Evolutionary conservation across 495 filamentous ascomycete species (phyloP).

Genomic region (Penicillium canariense): DNA sequence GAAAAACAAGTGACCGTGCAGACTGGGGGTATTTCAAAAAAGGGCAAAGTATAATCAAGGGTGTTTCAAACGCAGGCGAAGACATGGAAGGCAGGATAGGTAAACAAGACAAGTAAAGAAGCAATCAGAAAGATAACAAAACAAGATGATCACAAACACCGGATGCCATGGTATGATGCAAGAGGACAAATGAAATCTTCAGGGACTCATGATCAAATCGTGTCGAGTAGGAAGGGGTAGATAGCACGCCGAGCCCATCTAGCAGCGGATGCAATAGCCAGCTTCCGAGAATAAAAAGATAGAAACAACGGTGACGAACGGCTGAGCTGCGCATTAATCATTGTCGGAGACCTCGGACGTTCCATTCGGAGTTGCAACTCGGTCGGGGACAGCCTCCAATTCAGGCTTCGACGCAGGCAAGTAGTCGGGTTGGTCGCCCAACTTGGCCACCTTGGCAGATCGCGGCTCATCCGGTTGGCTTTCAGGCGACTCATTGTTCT

Average conservation of each 20-base stretch:
- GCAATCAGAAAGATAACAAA: constrained; percentile 3
- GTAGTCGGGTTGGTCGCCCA: constrained; percentile 34
- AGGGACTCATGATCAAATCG: constrained; percentile 20
- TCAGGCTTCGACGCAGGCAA: constrained; percentile 39
- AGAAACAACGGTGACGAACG: neutral
- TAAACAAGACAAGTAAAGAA: constrained; percentile 8
- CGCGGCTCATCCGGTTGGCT: constrained; percentile 29
- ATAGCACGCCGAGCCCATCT: constrained; percentile 7
- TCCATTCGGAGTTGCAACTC: constrained; percentile 26
- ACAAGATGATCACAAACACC: constrained; percentile 16
- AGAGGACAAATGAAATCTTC: constrained; percentile 18
- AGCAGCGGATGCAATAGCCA: neutral
- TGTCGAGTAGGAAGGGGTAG: constrained; percentile 8
- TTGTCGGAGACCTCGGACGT: constrained; percentile 35
- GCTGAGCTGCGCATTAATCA: constrained; percentile 27
- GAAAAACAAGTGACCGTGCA: constrained; percentile 12
- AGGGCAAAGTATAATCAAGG: neutral
- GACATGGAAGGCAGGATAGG: constrained; percentile 4
- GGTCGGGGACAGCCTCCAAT: constrained; percentile 34
- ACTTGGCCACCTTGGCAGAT: constrained; percentile 43
- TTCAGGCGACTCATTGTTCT: constrained; percentile 16
- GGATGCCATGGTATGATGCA: constrained; percentile 32
- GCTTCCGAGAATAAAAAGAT: neutral
- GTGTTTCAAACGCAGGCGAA: neutral
- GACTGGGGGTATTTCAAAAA: constrained; percentile 25